phyloP scores from a whole-genome alignment of 1,284 basidiomycete species.

The Trametes polyzona region DNA sequence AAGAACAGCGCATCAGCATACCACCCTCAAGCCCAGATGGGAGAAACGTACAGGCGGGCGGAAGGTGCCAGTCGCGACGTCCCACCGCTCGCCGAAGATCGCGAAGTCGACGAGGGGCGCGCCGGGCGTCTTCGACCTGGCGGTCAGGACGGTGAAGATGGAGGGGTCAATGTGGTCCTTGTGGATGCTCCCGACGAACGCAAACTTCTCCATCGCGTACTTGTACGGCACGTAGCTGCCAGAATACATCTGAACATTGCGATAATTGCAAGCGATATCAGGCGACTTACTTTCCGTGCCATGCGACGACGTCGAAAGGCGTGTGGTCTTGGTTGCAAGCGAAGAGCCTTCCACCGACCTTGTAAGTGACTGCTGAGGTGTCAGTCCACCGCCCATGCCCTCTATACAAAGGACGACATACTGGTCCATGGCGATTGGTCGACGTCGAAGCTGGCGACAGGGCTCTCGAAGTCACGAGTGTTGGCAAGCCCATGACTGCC shows the following conservation, averaged over 20 bases:
- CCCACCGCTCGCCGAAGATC: constrained; percentile 67
- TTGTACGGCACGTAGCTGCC: constrained; percentile 75
- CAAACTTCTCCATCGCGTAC: constrained; percentile 69
- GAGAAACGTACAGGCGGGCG: constrained; percentile 40
- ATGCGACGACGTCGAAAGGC: constrained; percentile 76
- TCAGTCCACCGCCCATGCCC: background rate
- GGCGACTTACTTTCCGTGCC: constrained; percentile 60
- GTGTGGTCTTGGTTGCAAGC: constrained; percentile 64
- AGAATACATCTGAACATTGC: background rate
- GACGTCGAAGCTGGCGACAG: constrained; percentile 65
- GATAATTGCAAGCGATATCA: background rate
- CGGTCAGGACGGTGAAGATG: constrained; percentile 67
- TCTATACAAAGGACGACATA: constrained; percentile 34
- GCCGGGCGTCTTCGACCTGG: constrained; percentile 59
- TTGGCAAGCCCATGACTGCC: constrained; percentile 68
- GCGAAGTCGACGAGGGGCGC: constrained; percentile 66
- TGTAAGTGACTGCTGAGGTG: constrained; percentile 47
- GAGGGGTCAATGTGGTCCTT: constrained; percentile 70
- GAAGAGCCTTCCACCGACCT: constrained; percentile 62
- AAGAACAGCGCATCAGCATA: background rate
- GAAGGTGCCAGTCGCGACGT: constrained; percentile 55
- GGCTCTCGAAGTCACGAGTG: constrained; percentile 65
- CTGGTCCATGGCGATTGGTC: constrained; percentile 63
- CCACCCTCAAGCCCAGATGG: background rate
- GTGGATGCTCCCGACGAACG: constrained; percentile 66